Conservation (phyloP, 495 filamentous ascomycete species). For the Aspergillus funiculosus region DNA sequence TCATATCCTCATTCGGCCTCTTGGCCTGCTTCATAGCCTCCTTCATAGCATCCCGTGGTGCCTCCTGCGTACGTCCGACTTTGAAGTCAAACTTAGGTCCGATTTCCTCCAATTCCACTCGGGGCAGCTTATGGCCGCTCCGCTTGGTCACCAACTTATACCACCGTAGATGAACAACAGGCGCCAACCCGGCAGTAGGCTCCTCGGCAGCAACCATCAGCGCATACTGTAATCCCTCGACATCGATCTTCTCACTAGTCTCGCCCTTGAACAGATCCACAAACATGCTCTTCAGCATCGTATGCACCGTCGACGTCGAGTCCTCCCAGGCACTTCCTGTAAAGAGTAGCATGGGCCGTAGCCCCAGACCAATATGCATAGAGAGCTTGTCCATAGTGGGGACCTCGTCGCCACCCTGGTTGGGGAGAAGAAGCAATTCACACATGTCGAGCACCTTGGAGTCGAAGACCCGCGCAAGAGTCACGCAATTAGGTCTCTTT, state of each 20-base stretch:
- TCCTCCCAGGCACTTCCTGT: slow-evolving; percentile 79
- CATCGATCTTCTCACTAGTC: slow-evolving; percentile 71
- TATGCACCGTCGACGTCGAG: slow-evolving; percentile 64
- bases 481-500: slow-evolving; percentile 88
- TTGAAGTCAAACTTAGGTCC: slow-evolving; percentile 93
- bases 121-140: slow-evolving; percentile 77
- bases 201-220: slow-evolving; percentile 77
- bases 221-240: slow-evolving; percentile 87
- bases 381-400: slow-evolving; percentile 77
- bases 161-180: slow-evolving; percentile 72
- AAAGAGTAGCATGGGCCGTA: slow-evolving; percentile 82
- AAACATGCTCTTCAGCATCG: slow-evolving; percentile 78
- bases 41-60: slow-evolving; percentile 73
- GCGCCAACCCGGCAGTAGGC: slow-evolving; percentile 54
- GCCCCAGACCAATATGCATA: slow-evolving; percentile 63
- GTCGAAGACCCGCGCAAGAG: slow-evolving; percentile 74
- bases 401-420: slow-evolving; percentile 55
- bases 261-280: slow-evolving; percentile 85
- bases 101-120: slow-evolving; percentile 91
- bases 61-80: slow-evolving; percentile 70
- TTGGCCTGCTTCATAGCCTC: slow-evolving; percentile 83
- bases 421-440: slow-evolving; percentile 72
- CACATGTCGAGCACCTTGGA: slow-evolving; percentile 88
- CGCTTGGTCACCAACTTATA: slow-evolving; percentile 81
- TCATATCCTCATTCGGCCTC: slow-evolving; percentile 49